These are phyloP conservation scores for Candida chilensis DNA, from an alignment of 805 yeast species.

Conservation along the genomic window DNA sequence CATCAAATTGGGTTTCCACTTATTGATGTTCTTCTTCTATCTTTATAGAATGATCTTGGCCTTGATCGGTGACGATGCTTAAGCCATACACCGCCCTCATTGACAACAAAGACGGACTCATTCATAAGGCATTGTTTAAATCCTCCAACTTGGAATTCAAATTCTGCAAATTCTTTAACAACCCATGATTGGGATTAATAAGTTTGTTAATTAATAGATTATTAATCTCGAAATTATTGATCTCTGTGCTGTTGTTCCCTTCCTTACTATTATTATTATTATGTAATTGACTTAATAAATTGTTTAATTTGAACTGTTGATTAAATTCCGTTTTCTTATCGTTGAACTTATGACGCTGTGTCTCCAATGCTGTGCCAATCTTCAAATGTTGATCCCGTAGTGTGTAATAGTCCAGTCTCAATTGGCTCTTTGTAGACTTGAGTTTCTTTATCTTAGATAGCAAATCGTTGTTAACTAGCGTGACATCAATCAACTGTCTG, in stretches of 20 bases:
- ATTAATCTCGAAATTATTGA: conserved; percentile 4
- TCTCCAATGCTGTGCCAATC: conserved; percentile 8
- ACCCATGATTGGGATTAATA: conserved; percentile 12
- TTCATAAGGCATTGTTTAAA: background rate
- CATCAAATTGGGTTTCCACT: conserved; percentile 83
- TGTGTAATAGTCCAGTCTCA: conserved; percentile 15
- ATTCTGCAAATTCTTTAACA: conserved; percentile 12
- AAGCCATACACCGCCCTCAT: background rate
- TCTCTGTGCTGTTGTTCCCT: background rate
- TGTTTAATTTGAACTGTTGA: conserved; percentile 1
- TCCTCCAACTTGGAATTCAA: conserved; percentile 12
- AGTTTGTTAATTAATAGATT: conserved; percentile 7
- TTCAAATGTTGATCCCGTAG: conserved; percentile 12
- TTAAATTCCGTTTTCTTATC: conserved; percentile 6
- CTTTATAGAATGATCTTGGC: conserved; percentile 95
- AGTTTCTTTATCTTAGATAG: conserved; percentile 14
- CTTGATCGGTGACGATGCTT: conserved; percentile 60
- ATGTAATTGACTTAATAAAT: conserved; percentile 1
- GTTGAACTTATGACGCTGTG: conserved; percentile 9
- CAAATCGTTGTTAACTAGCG: conserved; percentile 21
- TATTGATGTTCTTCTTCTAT: conserved; percentile 90
- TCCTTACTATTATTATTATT: conserved; percentile 1
- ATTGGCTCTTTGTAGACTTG: conserved; percentile 14
- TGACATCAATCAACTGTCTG: conserved; percentile 19
- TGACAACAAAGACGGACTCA: no score